Evolutionary conservation across 148 eudicot species (phyloP), one percentile per base, ranked within the genome.

Genomic region (Spergularia bocconei): DNA sequence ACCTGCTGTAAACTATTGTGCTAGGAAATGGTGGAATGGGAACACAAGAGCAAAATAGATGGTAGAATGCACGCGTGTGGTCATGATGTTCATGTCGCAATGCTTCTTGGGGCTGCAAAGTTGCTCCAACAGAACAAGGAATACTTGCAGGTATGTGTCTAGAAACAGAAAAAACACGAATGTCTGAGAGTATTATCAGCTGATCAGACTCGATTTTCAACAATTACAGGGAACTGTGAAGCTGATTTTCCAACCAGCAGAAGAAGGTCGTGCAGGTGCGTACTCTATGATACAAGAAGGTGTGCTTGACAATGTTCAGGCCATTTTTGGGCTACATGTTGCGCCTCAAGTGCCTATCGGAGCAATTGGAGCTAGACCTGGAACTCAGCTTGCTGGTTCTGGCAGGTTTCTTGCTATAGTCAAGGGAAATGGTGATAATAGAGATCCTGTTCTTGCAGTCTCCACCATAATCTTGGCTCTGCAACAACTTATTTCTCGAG

Each of bases 51-150:
- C 82, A 87, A 85, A 59, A 75, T 67, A 19, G 70, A 79, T 13
- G 87, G 91, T 9, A 84, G 77, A 79, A 88, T 88, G 91, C 91
- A 88, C 66, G 91, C 87, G 19, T 88, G 91, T 78, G 91, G 91
- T 47, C 88, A 88, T 57, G 91, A 88, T 70, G 82, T 75, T n/a
- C 91, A 88, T 50, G 84, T 82, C 51, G 77, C 91, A 3, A 88
- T 88, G 91, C 86, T 88, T 53, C 80, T 86, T 4, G 88, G 91
- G 4, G 91, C 91, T 52, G 88, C 88, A 3, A 86, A 84, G 73
- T 79, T 87, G 55, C 88, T 87, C 16, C 79, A 85, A 13, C 56
- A 75, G 19, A 56, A 68, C 15, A 78, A 75, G 39, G 64, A 87
- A 50, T 41, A 74, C 67, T 64, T 87, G 12, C 83, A 83, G 83